Evolutionary conservation across 768 basidiomycete species (phyloP).

Genomic region (Panaeolus papilionaceus): DNA sequence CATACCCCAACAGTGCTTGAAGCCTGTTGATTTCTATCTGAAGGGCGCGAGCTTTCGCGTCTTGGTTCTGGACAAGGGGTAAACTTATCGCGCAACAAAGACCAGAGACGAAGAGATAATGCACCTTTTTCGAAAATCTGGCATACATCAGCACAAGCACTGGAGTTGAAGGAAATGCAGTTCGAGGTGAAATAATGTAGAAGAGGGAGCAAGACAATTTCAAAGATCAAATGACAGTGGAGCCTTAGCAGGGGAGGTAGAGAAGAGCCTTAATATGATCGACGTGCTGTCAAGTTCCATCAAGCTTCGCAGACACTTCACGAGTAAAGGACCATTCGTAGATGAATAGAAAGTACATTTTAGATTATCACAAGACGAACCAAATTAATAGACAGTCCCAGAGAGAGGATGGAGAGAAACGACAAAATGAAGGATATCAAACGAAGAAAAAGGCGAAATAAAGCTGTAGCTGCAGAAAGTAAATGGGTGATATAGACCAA

Average conservation of each 20-base stretch:
- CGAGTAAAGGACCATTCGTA: neutral
- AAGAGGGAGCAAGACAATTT: neutral
- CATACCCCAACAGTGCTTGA: slow-evolving; percentile 54
- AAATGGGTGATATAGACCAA: neutral
- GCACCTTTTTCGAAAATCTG: slow-evolving; percentile 7
- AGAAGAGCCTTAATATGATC: neutral
- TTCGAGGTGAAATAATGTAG: neutral
- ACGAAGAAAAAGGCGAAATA: neutral
- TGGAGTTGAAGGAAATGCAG: too few species aligned
- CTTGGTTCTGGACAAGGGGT: slow-evolving; percentile 47
- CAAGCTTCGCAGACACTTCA: neutral
- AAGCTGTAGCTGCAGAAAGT: neutral
- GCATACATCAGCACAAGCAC: neutral
- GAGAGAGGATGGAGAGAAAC: neutral
- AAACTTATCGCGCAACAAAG: neutral
- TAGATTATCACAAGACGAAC: neutral
- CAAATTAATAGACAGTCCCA: neutral
- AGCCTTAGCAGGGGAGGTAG: neutral
- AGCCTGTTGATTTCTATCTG: slow-evolving; percentile 55
- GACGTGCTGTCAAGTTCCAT: neutral
- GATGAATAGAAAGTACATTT: slow-evolving; percentile 11
- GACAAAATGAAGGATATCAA: neutral
- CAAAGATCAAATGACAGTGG: neutral
- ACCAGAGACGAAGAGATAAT: neutral
- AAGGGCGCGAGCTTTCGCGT: slow-evolving; percentile 52